phyloP scores from a whole-genome alignment of 768 basidiomycete genomes.

The Psilocybe subaeruginosa region DNA sequence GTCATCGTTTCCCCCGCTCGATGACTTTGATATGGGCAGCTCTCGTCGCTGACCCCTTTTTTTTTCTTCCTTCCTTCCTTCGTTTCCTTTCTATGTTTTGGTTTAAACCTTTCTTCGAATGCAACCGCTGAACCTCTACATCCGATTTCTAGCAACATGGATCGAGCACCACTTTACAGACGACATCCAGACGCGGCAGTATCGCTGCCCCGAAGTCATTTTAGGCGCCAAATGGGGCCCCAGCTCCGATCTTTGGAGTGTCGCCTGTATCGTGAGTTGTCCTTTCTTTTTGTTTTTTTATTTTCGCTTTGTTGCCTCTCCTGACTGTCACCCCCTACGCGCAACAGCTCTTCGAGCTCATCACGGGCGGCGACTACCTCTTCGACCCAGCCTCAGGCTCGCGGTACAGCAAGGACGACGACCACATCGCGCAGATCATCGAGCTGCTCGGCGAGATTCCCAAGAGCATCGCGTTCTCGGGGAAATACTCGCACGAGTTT shows the following conservation, averaged over 20 bases:
- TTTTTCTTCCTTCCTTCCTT: neutral
- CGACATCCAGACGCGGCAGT: constrained; percentile 94
- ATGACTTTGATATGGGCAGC: too few relatives aligned
- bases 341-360: constrained; percentile 85
- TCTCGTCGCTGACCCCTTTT: neutral
- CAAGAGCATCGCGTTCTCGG: constrained; percentile 78
- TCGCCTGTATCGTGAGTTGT: constrained; percentile 83
- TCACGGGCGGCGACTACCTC: constrained; percentile 96
- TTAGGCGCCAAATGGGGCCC: neutral
- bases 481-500: constrained; percentile 93
- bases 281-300: neutral
- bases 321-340: neutral
- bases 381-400: constrained; percentile 97
- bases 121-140: too few relatives aligned
- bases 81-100: neutral
- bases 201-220: neutral
- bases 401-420: constrained; percentile 95
- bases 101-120: too few relatives aligned
- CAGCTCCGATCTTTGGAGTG: constrained; percentile 93
- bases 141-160: constrained; percentile 65
- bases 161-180: constrained; percentile 97
- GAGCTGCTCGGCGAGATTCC: constrained; percentile 94
- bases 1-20: too few relatives aligned
- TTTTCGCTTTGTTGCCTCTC: too few relatives aligned
- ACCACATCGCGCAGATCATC: constrained; percentile 97